These are phyloP conservation scores for Pisolithus sp. DNA, from an alignment of 768 basidiomycete genomes.

Conservation along the genomic window DNA sequence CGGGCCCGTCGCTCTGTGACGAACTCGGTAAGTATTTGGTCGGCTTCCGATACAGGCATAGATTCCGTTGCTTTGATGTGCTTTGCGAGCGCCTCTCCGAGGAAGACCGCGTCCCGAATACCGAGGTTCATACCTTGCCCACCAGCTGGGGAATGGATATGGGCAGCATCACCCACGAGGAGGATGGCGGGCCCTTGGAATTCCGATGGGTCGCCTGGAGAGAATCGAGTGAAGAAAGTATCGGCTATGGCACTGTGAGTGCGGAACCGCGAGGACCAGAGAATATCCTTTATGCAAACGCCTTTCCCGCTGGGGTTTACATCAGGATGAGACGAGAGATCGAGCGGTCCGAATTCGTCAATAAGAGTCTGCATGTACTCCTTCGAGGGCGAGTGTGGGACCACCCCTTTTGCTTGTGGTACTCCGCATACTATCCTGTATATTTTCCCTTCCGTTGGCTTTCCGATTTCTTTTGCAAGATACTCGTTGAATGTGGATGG, in stretches of 20 bases:
- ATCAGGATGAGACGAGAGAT: conserved; percentile 29
- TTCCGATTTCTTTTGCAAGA: conserved; percentile 7
- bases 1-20: conserved; percentile 30
- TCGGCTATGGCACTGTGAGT: conserved; percentile 41
- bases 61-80: conserved; percentile 22
- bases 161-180: conserved; percentile 43
- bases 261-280: conserved; percentile 44
- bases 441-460: conserved; percentile 9
- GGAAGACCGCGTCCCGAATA: conserved; percentile 42
- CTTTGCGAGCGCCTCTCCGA: conserved; percentile 35
- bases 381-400: conserved; percentile 31
- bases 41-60: conserved; percentile 10
- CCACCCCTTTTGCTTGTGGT: conserved; percentile 27
- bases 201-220: neutral
- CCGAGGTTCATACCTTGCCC: conserved; percentile 59
- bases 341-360: conserved; percentile 33
- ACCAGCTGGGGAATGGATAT: conserved; percentile 48
- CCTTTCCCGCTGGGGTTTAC: conserved; percentile 25
- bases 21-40: conserved; percentile 31
- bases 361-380: conserved; percentile 40
- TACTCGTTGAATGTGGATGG: conserved; percentile 22
- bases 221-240: conserved; percentile 28
- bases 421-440: conserved; percentile 40
- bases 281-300: conserved; percentile 28
- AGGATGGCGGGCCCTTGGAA: conserved; percentile 14